phyloP scores from a whole-genome alignment of 176 grass and related monocot genomes.

The Ensete glaucum region DNA sequence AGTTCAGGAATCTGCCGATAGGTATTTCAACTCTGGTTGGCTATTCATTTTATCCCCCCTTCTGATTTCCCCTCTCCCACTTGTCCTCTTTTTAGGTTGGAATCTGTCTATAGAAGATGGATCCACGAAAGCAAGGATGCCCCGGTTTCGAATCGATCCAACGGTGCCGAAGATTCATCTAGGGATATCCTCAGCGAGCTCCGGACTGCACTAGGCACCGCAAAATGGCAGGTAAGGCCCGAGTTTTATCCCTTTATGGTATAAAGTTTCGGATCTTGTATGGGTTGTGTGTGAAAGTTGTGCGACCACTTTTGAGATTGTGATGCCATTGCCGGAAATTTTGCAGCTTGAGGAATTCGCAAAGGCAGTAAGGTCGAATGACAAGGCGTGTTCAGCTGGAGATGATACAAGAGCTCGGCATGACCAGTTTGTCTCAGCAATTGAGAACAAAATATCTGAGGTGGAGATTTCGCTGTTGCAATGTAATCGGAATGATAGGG shows the following conservation, averaged over 20 bases:
- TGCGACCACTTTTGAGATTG: not conserved
- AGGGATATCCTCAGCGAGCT: not conserved
- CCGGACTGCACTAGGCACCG: conserved; percentile 2
- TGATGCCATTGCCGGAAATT: not conserved
- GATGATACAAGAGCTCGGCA: conserved; percentile 66
- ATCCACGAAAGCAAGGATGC: conserved; percentile 29
- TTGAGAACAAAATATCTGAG: conserved; percentile 50
- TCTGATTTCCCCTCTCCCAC: not conserved
- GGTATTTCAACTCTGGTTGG: conserved; percentile 19
- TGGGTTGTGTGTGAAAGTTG: not conserved
- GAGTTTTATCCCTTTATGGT: not conserved
- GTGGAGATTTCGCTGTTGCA: conserved; percentile 62
- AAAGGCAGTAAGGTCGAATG: conserved; percentile 44
- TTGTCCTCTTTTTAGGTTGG: conserved; percentile 40
- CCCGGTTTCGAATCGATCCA: not conserved
- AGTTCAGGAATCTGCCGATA: conserved; percentile 72
- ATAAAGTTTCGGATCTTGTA: not conserved
- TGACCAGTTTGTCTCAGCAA: conserved; percentile 50
- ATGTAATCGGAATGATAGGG: conserved; percentile 37
- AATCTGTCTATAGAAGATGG: conserved; percentile 66
- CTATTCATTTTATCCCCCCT: not conserved
- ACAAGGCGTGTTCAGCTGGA: conserved; percentile 32
- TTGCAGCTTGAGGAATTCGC: conserved; percentile 70
- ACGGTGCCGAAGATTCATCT: not conserved
- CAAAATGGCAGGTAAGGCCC: conserved; percentile 1